Base-by-base conservation (phyloP, 2,329 filamentous ascomycete genomes). In the Pseudogymnoascus sp. region DNA sequence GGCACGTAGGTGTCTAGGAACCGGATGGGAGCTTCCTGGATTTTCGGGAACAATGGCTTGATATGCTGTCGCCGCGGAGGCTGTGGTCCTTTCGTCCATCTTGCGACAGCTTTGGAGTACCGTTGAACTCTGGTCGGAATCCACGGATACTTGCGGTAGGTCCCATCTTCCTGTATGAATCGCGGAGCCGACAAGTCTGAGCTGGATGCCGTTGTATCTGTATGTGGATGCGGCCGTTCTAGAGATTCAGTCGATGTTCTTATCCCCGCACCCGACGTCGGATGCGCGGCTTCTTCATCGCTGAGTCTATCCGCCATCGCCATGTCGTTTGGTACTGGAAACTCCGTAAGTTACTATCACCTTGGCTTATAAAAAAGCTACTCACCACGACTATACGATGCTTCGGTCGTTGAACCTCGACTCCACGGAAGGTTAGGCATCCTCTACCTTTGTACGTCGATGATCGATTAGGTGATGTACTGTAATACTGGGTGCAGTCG, bases 1-100 rank as follows among this genome's bases (percentile, higher is more conserved):
- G 88, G 86, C 2, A 90, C 76, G 68, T 84, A 83, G 63, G 78
- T 81, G 67, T 91, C 83, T 64, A 92, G 73, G 45, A 91, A 75
- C 51, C 77, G 76, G 65, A 90, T 77, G 1, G 90, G 90, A 34
- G 83, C 83, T 67, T 85, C 81, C 73, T 95, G 90, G 11, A 92
- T 74, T 11, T 72, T 72, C 1, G 90, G 88, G 62, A 92, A 83
- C 63, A 90, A 67, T 0, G 86, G 85, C 54, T 77, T 75, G 71
- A 89, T 87, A 65, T 72, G 77, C 72, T 79, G 80, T 43, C 73
- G 73, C 66, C 77, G 78, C 1, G 85, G 81, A 34, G 79, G 79
- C n/a, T 77, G 68, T 2, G 86, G 86, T 0, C 86, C 86, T 51
- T 77, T 73, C 10, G 80, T 76, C 85, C 85, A 88, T 63, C 71